Conservation (phyloP, 495 filamentous ascomycete genomes). For the Echria macrotheca region DNA sequence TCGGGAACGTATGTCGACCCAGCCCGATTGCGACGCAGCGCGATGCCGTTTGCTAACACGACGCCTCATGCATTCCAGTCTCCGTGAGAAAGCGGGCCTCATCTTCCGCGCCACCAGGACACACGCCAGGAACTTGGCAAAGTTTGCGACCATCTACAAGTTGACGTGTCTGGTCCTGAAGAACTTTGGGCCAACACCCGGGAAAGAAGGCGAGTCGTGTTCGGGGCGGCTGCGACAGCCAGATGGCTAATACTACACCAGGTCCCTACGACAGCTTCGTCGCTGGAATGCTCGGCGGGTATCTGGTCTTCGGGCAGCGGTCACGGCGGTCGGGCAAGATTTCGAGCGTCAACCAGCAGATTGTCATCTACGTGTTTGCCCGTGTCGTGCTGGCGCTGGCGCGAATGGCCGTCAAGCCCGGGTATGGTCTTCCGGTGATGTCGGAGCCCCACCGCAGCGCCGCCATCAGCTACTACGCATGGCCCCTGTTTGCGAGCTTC, state of each 20-base stretch:
- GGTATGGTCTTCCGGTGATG: slow-evolving; percentile 38
- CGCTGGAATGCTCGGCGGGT: slow-evolving; percentile 87
- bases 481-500: slow-evolving; percentile 82
- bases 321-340: slow-evolving; percentile 52
- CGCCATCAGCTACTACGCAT: slow-evolving; percentile 61
- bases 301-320: slow-evolving; percentile 80
- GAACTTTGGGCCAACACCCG: slow-evolving; percentile 53
- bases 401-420: slow-evolving; percentile 70
- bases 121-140: slow-evolving; percentile 86
- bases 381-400: slow-evolving; percentile 79
- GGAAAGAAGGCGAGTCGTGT: slow-evolving; percentile 46
- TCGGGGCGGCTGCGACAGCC: too few relatives aligned
- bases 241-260: too few relatives aligned
- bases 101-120: slow-evolving; percentile 80
- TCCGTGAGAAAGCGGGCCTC: slow-evolving; percentile 71
- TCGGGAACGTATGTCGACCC: slow-evolving; percentile 63
- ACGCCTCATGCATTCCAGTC: slow-evolving; percentile 38
- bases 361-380: slow-evolving; percentile 96
- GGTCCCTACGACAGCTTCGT: slow-evolving; percentile 78
- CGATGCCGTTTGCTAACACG: neutral
- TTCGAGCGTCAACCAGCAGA: slow-evolving; percentile 88
- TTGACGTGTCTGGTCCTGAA: slow-evolving; percentile 64
- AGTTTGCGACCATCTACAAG: slow-evolving; percentile 90
- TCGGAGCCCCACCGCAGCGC: slow-evolving; percentile 34
- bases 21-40: neutral